Evolutionary conservation across 2,329 filamentous ascomycete genomes (phyloP).

Genomic region (Cladosporium colombiae): DNA sequence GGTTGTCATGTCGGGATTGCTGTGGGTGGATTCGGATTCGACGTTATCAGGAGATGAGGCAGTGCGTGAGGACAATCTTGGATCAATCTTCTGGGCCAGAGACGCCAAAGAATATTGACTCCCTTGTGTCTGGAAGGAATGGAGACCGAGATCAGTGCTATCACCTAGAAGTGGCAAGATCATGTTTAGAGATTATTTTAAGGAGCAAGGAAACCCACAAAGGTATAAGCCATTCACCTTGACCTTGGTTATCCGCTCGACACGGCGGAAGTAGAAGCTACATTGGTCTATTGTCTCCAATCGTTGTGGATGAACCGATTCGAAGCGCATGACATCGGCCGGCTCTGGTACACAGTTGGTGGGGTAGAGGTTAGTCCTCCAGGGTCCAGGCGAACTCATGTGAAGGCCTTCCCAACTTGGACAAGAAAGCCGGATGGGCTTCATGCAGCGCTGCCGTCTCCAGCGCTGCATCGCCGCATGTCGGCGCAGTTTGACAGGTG

Average conservation of each 20-base stretch:
- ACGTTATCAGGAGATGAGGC: neutral
- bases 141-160: conserved; percentile 11
- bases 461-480: neutral
- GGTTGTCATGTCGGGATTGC: conserved; percentile 9
- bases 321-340: conserved; percentile 10
- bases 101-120: neutral
- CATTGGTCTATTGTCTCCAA: conserved; percentile 19
- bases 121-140: neutral
- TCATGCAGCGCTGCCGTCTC: neutral
- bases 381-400: conserved; percentile 5
- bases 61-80: neutral
- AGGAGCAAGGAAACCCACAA: conserved; percentile 3
- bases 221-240: conserved; percentile 1
- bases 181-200: neutral
- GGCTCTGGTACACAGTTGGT: conserved; percentile 6
- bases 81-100: conserved; percentile 5
- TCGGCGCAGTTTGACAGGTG: neutral
- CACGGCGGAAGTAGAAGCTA: conserved; percentile 12
- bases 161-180: conserved; percentile 9
- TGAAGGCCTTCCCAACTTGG: conserved; percentile 14
- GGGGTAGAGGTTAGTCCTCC: conserved; percentile 10
- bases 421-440: neutral
- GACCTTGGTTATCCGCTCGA: conserved; percentile 13
- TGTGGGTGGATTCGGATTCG: neutral
- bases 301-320: conserved; percentile 10